These are phyloP conservation scores for Mimosa pudica DNA, from an alignment of 306 rosid species.

Conservation along the genomic window DNA sequence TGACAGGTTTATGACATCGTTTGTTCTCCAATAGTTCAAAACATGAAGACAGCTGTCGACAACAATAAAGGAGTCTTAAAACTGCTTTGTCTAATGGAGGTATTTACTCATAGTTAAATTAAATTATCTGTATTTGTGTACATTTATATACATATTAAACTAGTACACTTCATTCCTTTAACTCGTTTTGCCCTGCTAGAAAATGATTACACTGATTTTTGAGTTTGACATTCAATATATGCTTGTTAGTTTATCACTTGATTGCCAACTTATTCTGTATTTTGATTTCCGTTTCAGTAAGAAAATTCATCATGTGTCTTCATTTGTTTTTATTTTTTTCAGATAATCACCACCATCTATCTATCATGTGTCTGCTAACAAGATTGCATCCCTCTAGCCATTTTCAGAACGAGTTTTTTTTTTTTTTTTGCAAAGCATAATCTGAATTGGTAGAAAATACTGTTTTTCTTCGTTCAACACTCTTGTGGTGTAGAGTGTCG, in stretches of 20 bases:
- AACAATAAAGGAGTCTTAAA: background rate
- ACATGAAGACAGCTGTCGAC: conserved; percentile 20
- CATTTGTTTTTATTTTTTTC: conserved; percentile 30
- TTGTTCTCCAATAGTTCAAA: conserved; percentile 15
- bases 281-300: background rate
- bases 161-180: background rate
- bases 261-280: background rate
- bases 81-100: background rate
- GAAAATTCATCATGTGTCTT: conserved; percentile 18
- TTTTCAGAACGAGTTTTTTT: conserved; percentile 74
- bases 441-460: conserved; percentile 80
- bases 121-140: background rate
- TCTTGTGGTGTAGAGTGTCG: conserved; percentile 78
- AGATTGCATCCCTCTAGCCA: conserved; percentile 82
- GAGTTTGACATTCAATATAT: background rate
- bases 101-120: background rate
- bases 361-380: conserved; percentile 30
- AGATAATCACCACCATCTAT: conserved; percentile 71
- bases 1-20: background rate
- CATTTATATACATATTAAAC: conserved; percentile 5
- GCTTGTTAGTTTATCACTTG: background rate
- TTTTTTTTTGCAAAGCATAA: conserved; percentile 59
- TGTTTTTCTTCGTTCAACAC: conserved; percentile 68
- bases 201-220: background rate
- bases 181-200: background rate